Conservation (phyloP, 306 rosid genomes). For the Myrica gale region DNA sequence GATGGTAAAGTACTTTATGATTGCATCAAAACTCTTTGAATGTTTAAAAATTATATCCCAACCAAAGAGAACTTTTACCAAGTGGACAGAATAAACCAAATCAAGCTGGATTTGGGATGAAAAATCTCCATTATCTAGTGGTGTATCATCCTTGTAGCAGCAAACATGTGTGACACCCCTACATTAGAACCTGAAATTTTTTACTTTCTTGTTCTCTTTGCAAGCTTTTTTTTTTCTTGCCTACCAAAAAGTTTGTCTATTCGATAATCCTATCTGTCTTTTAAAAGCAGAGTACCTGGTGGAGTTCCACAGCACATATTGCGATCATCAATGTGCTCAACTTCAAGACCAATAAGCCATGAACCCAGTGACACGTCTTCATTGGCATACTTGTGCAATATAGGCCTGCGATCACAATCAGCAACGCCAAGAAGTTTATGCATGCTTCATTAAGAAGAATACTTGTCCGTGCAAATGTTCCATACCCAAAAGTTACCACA, state of each 20-base stretch:
- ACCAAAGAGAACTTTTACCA: neutral
- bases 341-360: slow-evolving; percentile 97
- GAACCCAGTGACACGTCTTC: slow-evolving; percentile 99
- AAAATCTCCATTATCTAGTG: neutral
- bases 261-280: neutral
- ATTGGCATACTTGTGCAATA: slow-evolving; percentile 91
- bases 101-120: neutral
- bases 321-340: slow-evolving; percentile 91
- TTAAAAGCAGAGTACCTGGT: slow-evolving; percentile 61
- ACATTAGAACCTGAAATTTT: neutral
- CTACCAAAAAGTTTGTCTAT: neutral
- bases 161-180: neutral
- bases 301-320: slow-evolving; percentile 99
- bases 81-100: neutral
- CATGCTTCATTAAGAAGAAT: neutral
- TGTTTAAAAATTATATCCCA: neutral
- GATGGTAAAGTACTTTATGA: neutral
- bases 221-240: neutral
- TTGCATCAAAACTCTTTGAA: neutral
- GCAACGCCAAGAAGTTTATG: slow-evolving; percentile 9
- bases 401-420: slow-evolving; percentile 62
- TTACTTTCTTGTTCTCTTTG: neutral
- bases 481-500: neutral
- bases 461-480: slow-evolving; percentile 6
- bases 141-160: neutral